These are phyloP conservation scores for Huntiella decipiens DNA, from an alignment of 2,329 filamentous ascomycete genomes.

Conservation along the genomic window DNA sequence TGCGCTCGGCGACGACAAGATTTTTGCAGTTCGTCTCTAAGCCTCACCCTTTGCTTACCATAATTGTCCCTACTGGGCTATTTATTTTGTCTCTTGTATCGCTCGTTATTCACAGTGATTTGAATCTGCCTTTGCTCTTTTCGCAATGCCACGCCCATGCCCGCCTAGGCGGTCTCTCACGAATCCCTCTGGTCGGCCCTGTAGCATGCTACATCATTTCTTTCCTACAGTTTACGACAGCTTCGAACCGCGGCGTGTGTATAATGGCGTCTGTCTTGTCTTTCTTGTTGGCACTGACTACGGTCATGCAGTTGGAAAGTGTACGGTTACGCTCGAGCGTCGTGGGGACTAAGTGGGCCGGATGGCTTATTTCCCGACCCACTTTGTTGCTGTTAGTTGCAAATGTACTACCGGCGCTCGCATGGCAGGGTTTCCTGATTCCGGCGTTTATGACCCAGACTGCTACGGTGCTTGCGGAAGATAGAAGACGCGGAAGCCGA, in stretches of 20 bases:
- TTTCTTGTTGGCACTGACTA: slow-evolving; percentile 28
- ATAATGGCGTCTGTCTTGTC: slow-evolving; percentile 25
- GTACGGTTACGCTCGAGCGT: slow-evolving; percentile 18
- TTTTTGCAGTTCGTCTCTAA: neutral
- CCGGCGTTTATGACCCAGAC: slow-evolving; percentile 24
- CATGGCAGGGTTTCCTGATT: slow-evolving; percentile 32
- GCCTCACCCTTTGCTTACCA: neutral
- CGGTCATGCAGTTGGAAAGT: slow-evolving; percentile 30
- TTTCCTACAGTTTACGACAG: slow-evolving; percentile 28
- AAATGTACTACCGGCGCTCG: slow-evolving; percentile 29
- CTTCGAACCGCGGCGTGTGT: slow-evolving; percentile 22
- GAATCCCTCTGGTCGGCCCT: slow-evolving; percentile 26
- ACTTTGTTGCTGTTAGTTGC: slow-evolving; percentile 28
- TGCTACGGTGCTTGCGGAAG: neutral
- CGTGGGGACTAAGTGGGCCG: slow-evolving; percentile 5
- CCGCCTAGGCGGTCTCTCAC: slow-evolving; percentile 25
- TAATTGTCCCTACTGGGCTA: slow-evolving; percentile 29
- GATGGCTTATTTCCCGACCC: slow-evolving; percentile 21
- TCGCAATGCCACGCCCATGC: slow-evolving; percentile 32
- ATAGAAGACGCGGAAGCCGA: neutral
- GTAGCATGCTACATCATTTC: slow-evolving; percentile 30
- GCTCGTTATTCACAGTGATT: slow-evolving; percentile 28
- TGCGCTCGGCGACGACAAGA: too few relatives aligned
- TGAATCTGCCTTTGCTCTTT: slow-evolving; percentile 32
- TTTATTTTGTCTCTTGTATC: slow-evolving; percentile 22